Base-by-base conservation (phyloP, 352 stramenopile species). In the Phytopythium aichiense region DNA sequence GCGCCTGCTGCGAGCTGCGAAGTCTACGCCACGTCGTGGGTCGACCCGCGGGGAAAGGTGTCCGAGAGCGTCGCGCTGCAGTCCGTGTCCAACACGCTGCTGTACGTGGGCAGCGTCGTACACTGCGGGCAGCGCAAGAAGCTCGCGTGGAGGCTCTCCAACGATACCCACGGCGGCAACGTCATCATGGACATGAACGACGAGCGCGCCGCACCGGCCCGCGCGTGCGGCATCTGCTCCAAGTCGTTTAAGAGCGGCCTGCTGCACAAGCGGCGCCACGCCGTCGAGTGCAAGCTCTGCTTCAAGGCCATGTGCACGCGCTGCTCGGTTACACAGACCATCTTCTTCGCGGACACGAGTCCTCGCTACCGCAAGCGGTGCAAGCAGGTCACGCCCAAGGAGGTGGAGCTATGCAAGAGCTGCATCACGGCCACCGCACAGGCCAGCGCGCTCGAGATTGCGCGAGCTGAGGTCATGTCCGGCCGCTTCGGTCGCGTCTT, bases 71-170 rank as follows among this genome's bases (percentile, higher is more conserved):
- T 60, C 18, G 67, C 68, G 23, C 49, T 79, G 12, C 58, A 73
- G 33, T 73, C 56, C 25, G 77, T 68, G 5, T 72, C 79, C 6
- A 69, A 62, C 25, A 66, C 67, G 33, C 64, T 92, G 43, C 65
- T 78, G 20, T 68, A 71, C 49, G 80, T 64, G 56, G 81, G 76
- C 52, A 88, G 77, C 35, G 65, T 62, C 1, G 64, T 80, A 16
- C 63, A 76, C 18, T 76, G 64, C 58, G 76, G 75, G 22, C 68
- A 83, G 55, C 72, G 78, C 68, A 87, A 84, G 66, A 87, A 87
- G 64, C 67, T 87, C 35, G 49, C 58, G 63, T 76, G 73, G 67
- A 65, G 67, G 35, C 56, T 87, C n/a, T 51, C 73, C 31, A 72
- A 67, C 58, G 58, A 67, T 22, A 68, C 55, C 15, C 55, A 63